A percentile compares a stretch with the other conserved stretches of the same genome.
Conservation (phyloP, 164 flowering plant species). For the Piper betle region DNA sequence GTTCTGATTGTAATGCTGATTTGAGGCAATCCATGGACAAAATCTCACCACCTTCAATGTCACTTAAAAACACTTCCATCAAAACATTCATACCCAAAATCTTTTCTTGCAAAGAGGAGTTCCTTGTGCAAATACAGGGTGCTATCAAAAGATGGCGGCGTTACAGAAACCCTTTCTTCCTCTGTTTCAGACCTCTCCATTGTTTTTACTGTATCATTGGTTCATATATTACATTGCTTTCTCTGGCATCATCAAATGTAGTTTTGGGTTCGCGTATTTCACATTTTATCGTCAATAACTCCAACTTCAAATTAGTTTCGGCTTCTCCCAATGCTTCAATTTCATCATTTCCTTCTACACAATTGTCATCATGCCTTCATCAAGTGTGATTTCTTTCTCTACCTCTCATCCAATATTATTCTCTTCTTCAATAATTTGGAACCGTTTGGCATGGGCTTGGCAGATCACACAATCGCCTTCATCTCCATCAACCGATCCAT, state of each 20-base stretch:
- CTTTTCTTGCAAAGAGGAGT: conserved; percentile 35
- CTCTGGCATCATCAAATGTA: conserved; percentile 20
- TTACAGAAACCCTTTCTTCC: conserved; percentile 55
- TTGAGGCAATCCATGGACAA: conserved; percentile 40
- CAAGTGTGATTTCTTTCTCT: no score
- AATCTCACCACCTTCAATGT: conserved; percentile 34
- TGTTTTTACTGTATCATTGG: conserved; percentile 1
- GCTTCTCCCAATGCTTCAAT: no score
- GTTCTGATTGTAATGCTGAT: conserved; percentile 41
- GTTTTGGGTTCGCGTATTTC: conserved; percentile 8
- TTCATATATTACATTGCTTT: conserved; percentile 3
- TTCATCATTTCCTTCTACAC: no score
- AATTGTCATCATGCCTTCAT: no score
- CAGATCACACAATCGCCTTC: no score
- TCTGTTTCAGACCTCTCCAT: conserved; percentile 25
- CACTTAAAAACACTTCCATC: conserved; percentile 61
- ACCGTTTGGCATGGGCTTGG: no score
- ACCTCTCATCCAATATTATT: no score
- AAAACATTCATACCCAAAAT: conserved; percentile 36
- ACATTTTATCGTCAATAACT: no score
- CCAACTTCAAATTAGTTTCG: no score
- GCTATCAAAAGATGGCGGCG: conserved; percentile 34
- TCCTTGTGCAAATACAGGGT: conserved; percentile 32
- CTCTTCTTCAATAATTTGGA: no score
- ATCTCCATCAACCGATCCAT: no score